Evolutionary conservation across 2,329 filamentous ascomycete species (phyloP), one percentile per base, ranked within the genome.

Genomic region (Thielaviopsis punctulata): DNA sequence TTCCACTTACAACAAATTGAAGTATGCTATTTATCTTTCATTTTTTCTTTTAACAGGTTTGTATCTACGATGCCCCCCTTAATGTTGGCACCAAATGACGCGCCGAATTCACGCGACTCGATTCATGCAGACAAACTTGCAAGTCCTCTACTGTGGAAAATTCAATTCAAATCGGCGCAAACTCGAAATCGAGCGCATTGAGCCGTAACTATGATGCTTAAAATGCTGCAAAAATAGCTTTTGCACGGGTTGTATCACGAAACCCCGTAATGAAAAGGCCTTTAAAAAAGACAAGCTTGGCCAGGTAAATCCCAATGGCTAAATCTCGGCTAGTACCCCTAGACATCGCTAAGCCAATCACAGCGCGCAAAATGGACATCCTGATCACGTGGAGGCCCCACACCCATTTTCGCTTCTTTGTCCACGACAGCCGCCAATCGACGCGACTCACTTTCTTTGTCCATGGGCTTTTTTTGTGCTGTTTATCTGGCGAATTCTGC

Each of bases 151-250:
- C 18, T 18, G 8, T 9, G 7, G 7, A 19, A 15, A 10, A 21
- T 48, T n/a, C 53, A 55, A 55, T 55, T 48, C 49, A 41, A 49
- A 30, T 55, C 51, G 53, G 53, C 53, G 53, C 53, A 55, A 52
- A 49, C 27, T 27, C 25, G 9, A 36, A 27, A 10, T 45, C 27
- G n/a, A 43, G n/a, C 19, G 25, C 18, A 19, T 39, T 36, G 21
- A 22, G 7, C 25, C n/a, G 44, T 27, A 33, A 46, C 27, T 15
- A 41, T 41, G 18, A 47, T 27, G 41, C 22, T 46, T 24, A 43
- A 45, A 50, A 27, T 43, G 48, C 22, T 45, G 39, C 41, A 19
- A 15, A 46, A 43, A 18, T 43, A 22, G 19, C 18, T 43, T 41
- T 44, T 54, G 41, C 33, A 21, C 21, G 51, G 27, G 24, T 24